These are phyloP conservation scores for Dunaliella sp. DNA, from an alignment of 139 green algal genomes.

Conservation along the genomic window DNA sequence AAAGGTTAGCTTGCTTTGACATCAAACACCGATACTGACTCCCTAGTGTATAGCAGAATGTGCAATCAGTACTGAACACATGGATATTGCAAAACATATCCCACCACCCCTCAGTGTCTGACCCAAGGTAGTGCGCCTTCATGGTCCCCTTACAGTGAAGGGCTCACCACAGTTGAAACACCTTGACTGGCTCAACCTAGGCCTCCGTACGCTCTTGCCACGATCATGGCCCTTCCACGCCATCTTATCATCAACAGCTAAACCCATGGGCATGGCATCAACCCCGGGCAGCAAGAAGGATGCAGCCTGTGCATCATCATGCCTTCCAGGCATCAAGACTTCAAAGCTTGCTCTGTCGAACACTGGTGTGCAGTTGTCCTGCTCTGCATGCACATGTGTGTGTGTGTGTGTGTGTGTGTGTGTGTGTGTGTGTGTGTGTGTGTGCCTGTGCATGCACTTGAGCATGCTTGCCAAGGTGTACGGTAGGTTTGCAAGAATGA, in stretches of 20 bases:
- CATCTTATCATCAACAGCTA: no score
- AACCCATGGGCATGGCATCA: background rate
- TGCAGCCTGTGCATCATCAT: background rate
- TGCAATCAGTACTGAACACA: no score
- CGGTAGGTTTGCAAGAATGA: no score
- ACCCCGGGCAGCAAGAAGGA: background rate
- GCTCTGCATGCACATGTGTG: background rate
- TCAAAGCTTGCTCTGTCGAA: background rate
- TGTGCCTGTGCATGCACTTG: background rate
- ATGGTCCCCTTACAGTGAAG: background rate
- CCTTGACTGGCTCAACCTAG: background rate
- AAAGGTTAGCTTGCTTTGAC: no score
- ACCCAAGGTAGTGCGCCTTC: no score
- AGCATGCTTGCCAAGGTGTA: background rate
- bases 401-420: conserved; percentile 9
- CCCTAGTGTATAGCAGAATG: no score
- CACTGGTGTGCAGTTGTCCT: background rate
- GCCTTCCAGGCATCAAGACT: background rate
- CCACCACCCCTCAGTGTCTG: no score
- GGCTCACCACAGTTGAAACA: background rate
- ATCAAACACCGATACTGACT: no score
- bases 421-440: conserved; percentile 8
- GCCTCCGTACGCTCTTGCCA: no score
- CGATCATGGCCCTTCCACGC: no score
- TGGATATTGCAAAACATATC: no score